phyloP scores from a whole-genome alignment of 2,329 filamentous ascomycete genomes.

The Phialophora chinensis region DNA sequence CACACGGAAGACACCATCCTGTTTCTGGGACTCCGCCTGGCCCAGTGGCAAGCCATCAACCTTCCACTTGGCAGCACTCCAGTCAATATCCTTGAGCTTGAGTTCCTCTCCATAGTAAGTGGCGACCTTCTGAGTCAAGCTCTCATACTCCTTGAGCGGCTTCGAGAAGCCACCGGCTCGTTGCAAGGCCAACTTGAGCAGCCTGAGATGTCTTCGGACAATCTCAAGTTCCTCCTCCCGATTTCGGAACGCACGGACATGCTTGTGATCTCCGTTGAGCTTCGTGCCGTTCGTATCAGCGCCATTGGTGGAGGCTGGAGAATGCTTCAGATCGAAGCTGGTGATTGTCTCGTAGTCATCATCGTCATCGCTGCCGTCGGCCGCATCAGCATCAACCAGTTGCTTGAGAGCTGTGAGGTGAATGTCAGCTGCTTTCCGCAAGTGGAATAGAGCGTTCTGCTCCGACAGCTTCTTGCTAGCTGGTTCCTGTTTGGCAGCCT shows the following conservation, averaged over 20 bases:
- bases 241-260: constrained; percentile 31
- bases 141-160: constrained; percentile 55
- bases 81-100: constrained; percentile 44
- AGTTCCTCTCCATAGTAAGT: constrained; percentile 41
- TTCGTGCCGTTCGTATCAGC: not conserved
- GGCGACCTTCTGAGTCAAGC: constrained; percentile 10
- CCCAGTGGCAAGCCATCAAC: constrained; percentile 54
- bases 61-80: constrained; percentile 57
- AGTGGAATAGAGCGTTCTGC: constrained; percentile 35
- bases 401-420: constrained; percentile 39
- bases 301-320: constrained; percentile 17
- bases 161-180: constrained; percentile 54
- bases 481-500: constrained; percentile 14
- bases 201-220: constrained; percentile 46
- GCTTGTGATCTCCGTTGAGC: constrained; percentile 34
- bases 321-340: constrained; percentile 5
- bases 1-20: constrained; percentile 17
- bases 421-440: constrained; percentile 46
- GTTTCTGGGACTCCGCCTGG: constrained; percentile 50
- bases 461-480: constrained; percentile 24
- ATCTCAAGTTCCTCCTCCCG: constrained; percentile 42
- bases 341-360: constrained; percentile 23
- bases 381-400: constrained; percentile 13
- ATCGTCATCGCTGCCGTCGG: constrained; percentile 18
- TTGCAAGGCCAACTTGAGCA: constrained; percentile 50